Evolutionary conservation across 73 alveolate species (phyloP).

Genomic region (Diophrys sp.): DNA sequence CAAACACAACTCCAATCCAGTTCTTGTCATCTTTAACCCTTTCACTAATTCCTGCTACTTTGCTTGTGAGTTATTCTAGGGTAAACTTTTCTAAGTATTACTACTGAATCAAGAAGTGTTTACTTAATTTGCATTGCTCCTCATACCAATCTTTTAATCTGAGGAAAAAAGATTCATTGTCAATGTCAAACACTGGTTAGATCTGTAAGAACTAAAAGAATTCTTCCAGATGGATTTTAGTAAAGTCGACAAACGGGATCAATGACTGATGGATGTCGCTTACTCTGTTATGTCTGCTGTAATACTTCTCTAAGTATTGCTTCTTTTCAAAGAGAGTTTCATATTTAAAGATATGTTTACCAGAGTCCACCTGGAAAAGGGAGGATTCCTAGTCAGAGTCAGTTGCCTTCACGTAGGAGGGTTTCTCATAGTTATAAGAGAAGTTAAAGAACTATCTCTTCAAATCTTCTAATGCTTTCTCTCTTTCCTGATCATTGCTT

Average conservation of each 20-base stretch:
- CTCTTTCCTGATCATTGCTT: neutral
- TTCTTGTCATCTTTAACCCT: constrained; percentile 39
- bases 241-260: too few species aligned
- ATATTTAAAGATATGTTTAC: too few species aligned
- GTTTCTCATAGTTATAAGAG: neutral
- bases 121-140: neutral
- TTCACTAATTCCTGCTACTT: constrained; percentile 2
- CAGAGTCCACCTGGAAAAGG: too few species aligned
- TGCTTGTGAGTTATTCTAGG: constrained; percentile 26
- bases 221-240: constrained; percentile 1
- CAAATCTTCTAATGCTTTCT: neutral
- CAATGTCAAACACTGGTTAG: constrained; percentile 6
- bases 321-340: too few species aligned
- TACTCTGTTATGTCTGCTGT: too few species aligned
- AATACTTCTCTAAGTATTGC: too few species aligned
- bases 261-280: too few species aligned
- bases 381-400: neutral
- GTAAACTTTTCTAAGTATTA: constrained; percentile 23
- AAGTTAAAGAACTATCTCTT: neutral
- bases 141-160: neutral
- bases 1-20: constrained; percentile 41
- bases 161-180: constrained; percentile 15
- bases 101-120: neutral
- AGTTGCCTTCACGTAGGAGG: neutral
- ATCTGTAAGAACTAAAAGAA: constrained; percentile 3